Base-by-base conservation (phyloP, 164 flowering plant species). In the Berberis thunbergii region DNA sequence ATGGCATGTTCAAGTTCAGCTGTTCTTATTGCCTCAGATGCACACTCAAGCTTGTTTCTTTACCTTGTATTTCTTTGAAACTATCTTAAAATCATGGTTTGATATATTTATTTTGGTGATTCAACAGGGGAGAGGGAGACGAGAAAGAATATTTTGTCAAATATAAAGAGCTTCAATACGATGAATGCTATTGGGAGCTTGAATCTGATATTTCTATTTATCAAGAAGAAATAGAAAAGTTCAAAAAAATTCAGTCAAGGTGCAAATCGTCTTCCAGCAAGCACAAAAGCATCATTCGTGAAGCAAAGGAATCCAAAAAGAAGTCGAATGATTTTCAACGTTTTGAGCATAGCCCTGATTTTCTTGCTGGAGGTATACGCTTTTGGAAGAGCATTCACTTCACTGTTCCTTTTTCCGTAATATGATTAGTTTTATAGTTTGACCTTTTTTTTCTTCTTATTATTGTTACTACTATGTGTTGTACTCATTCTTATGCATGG, bases 171-270 rank as follows among this genome's bases (percentile, higher is more conserved):
- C 97, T 95, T 68, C 6, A 77, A 3, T 91, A 95, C 75, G 98
- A 95, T 70, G 98, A 95, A 71, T 91, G 98, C 54, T 84, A 78
- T 52, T 95, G 99, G 99, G 99, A 95, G 72, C 71, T 70, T 70
- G 97, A 83, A 63, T 80, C 89, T 2, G 97, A 91, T 62, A 86
- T 95, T 62, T 83, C 94, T 68, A 80, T 96, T 12, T 95, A 91
- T 74, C 86, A 79, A 65, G 74, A 81, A 65, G 94, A 95, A 79
- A 86, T 95, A 45, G 92, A 86, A 66, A 89, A 69, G 64, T 95
- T 81, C 70, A 54, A 86, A 9, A 75, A 45, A 75, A 72, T 85
- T 48, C 83, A 81, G 72, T 80, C 92, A 38, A 77, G 84, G 68
- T 70, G 66, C 45, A 85, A 72, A 66, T 49, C 42, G 56, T 76